Conservation (phyloP, 1,284 basidiomycete species). For the Agaricales sp. region DNA sequence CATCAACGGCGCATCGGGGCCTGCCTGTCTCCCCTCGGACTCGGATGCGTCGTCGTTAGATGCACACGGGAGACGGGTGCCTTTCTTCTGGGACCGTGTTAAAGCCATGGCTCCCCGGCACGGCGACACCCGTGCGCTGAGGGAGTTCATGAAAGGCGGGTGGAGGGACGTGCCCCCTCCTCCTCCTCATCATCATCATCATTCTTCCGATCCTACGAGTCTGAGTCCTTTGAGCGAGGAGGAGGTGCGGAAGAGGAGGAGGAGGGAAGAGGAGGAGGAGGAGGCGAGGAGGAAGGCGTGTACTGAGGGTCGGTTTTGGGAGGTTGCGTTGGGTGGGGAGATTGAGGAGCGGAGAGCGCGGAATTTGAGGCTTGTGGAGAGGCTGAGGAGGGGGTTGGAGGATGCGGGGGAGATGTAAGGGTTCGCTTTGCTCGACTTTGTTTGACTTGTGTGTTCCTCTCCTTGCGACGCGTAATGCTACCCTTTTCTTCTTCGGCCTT, state of each 20-base stretch:
- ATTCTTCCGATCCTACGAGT: no score
- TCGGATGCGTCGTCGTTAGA: neutral
- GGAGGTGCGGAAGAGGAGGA: no score
- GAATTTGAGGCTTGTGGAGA: neutral
- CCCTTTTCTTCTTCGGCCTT: no score
- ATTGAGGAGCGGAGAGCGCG: neutral
- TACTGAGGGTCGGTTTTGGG: neutral
- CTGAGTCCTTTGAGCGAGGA: no score
- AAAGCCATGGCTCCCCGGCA: neutral
- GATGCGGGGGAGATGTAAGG: neutral
- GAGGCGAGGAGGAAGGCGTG: no score
- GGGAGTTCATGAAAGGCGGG: conserved; percentile 2
- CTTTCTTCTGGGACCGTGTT: neutral
- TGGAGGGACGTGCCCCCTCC: conserved; percentile 3
- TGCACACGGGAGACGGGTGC: neutral
- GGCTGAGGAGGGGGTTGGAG: neutral
- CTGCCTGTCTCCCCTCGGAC: neutral
- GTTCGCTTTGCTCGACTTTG: no score
- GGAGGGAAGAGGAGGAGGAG: no score
- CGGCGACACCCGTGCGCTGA: neutral
- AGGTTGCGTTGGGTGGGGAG: neutral
- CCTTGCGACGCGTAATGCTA: no score
- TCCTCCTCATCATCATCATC: no score
- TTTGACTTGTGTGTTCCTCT: no score
- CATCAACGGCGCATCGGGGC: conserved; percentile 21